Evolutionary conservation across 768 basidiomycete genomes (phyloP).

Genomic region (Daedaleopsis nitida): DNA sequence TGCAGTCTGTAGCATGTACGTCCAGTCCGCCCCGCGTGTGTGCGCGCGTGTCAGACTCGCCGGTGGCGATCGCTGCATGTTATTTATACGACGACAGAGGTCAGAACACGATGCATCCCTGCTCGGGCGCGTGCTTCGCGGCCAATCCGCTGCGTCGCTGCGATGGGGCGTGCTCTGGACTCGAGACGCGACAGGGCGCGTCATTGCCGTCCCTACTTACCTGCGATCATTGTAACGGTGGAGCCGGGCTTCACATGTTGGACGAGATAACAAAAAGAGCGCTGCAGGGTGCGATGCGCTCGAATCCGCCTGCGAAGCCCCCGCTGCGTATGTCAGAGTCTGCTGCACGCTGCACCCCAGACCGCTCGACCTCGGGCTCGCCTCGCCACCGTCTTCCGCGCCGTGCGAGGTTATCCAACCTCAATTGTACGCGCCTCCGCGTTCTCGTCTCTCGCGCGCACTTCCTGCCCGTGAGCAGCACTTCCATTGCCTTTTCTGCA

Average conservation of each 20-base stretch:
- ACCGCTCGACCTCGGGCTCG: too few species aligned
- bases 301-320: neutral
- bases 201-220: too few species aligned
- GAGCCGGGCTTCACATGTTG: too few species aligned
- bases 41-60: too few species aligned
- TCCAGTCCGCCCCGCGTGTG: too few species aligned
- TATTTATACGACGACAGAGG: neutral
- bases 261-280: neutral
- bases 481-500: neutral
- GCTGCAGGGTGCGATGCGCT: neutral
- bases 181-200: too few species aligned
- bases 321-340: too few species aligned
- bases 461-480: constrained; percentile 3
- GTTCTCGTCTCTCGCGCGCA: constrained; percentile 15
- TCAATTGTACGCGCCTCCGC: constrained; percentile 7
- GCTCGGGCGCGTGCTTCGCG: neutral
- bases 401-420: constrained; percentile 9
- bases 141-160: neutral
- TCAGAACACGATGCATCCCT: neutral
- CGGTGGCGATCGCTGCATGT: neutral
- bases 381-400: too few species aligned
- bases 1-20: neutral
- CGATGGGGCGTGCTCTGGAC: too few species aligned
- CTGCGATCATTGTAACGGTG: too few species aligned
- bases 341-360: too few species aligned